These are phyloP conservation scores for Blastomyces percursus DNA, from an alignment of 2,329 filamentous ascomycete genomes.

Conservation along the genomic window DNA sequence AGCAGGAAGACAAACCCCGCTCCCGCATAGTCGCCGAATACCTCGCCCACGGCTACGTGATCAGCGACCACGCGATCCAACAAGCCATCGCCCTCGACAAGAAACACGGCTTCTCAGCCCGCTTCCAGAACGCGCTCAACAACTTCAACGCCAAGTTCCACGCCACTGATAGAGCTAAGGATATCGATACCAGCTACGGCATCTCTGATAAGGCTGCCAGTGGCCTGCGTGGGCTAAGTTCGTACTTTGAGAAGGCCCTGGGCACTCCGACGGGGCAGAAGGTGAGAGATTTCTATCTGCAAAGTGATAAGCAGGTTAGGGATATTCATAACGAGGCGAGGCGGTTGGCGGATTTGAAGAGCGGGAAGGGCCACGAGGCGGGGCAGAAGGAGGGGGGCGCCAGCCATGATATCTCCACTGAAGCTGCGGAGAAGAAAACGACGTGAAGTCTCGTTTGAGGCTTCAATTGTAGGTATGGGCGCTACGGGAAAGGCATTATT, in stretches of 20 bases:
- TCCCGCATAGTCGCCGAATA: constrained; percentile 92
- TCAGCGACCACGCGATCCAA: constrained; percentile 68
- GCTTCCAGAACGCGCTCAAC: constrained; percentile 66
- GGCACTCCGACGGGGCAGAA: constrained; percentile 80
- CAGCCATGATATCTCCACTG: constrained; percentile 12
- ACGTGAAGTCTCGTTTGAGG: constrained; percentile 9
- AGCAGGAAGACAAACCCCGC: constrained; percentile 94
- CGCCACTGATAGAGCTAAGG: constrained; percentile 74
- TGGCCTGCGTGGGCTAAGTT: constrained; percentile 57
- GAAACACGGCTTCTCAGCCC: constrained; percentile 72
- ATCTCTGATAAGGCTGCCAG: constrained; percentile 61
- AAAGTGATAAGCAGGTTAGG: constrained; percentile 75
- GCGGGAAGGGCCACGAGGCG: constrained; percentile 32
- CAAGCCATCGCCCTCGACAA: constrained; percentile 77
- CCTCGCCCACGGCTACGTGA: constrained; percentile 82
- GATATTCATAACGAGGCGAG: constrained; percentile 90
- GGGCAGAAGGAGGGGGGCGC: constrained; percentile 34
- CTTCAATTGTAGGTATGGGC: constrained; percentile 13
- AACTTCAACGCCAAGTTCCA: constrained; percentile 78
- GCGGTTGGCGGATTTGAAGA: constrained; percentile 80
- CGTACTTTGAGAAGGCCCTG: constrained; percentile 90
- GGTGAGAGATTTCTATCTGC: constrained; percentile 76
- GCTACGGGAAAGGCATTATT: constrained; percentile 2
- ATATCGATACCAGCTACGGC: constrained; percentile 73
- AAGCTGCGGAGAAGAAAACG: not conserved